phyloP scores from a whole-genome alignment of 2,329 filamentous ascomycete genomes.

The Sphaerulina populicola region DNA sequence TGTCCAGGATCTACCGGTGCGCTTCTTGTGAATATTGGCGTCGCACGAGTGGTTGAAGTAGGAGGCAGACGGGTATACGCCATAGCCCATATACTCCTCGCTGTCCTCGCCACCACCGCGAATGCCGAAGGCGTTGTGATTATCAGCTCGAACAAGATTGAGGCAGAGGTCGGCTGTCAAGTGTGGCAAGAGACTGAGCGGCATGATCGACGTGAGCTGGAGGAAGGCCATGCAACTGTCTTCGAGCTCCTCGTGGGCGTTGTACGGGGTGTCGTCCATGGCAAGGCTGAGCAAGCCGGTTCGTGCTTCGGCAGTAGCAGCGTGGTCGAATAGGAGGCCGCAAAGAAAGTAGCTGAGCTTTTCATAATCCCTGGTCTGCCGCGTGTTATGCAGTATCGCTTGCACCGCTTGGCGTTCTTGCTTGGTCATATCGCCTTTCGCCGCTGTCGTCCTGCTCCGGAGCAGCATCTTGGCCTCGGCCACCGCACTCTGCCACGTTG shows the following conservation, averaged over 20 bases:
- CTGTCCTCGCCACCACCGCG: conserved; percentile 35
- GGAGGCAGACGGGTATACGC: conserved; percentile 40
- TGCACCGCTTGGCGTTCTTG: conserved; percentile 12
- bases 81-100: conserved; percentile 44
- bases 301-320: conserved; percentile 27
- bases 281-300: conserved; percentile 34
- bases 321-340: conserved; percentile 33
- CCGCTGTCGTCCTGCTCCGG: neutral
- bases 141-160: conserved; percentile 35
- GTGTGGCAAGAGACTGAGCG: conserved; percentile 30
- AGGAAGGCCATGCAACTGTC: conserved; percentile 37
- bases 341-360: conserved; percentile 39
- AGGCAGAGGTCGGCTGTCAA: conserved; percentile 33
- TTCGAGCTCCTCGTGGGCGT: conserved; percentile 34
- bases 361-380: conserved; percentile 28
- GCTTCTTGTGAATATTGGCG: conserved; percentile 39
- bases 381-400: conserved; percentile 11
- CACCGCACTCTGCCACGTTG: conserved; percentile 20
- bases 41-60: conserved; percentile 45
- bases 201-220: conserved; percentile 38
- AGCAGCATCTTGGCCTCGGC: conserved; percentile 13
- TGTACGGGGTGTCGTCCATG: conserved; percentile 37
- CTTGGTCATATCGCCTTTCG: conserved; percentile 3
- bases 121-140: conserved; percentile 44
- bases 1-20: conserved; percentile 36